phyloP scores from a whole-genome alignment of 805 yeast genomes.

The Blastobotrys terrestris region DNA sequence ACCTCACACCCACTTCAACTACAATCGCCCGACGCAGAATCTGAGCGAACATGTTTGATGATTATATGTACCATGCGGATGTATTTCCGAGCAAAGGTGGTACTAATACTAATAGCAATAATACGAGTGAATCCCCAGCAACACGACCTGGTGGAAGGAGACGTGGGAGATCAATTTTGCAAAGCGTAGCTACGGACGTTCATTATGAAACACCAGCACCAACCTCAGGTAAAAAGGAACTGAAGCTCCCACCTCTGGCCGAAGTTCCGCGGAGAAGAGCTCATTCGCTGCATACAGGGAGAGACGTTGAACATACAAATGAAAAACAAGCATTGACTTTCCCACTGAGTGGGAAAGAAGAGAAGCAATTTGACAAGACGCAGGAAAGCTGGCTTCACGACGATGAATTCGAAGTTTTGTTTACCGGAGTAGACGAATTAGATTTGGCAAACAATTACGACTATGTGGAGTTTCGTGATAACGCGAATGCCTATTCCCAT shows the following conservation, averaged over 20 bases:
- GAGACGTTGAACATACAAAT: conserved; percentile 8
- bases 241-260: conserved; percentile 11
- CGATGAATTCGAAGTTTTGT: conserved; percentile 38
- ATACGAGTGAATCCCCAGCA: background rate
- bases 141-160: conserved; percentile 6
- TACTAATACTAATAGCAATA: background rate
- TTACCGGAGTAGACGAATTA: conserved; percentile 21
- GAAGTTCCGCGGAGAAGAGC: conserved; percentile 18
- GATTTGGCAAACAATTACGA: conserved; percentile 34
- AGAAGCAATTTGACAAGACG: conserved; percentile 19
- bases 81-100: background rate
- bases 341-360: conserved; percentile 39
- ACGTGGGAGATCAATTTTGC: conserved; percentile 19
- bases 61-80: conserved; percentile 5
- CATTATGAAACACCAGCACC: background rate
- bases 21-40: too few relatives aligned
- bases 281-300: conserved; percentile 1
- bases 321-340: background rate
- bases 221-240: background rate
- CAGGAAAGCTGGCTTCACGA: conserved; percentile 35
- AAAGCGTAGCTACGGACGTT: conserved; percentile 14
- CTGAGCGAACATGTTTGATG: conserved; percentile 8
- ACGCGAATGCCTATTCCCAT: conserved; percentile 27
- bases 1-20: too few relatives aligned
- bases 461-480: conserved; percentile 28